Evolutionary conservation across 2,329 filamentous ascomycete species (phyloP).

Genomic region (Chrysoporthe austroafricana): DNA sequence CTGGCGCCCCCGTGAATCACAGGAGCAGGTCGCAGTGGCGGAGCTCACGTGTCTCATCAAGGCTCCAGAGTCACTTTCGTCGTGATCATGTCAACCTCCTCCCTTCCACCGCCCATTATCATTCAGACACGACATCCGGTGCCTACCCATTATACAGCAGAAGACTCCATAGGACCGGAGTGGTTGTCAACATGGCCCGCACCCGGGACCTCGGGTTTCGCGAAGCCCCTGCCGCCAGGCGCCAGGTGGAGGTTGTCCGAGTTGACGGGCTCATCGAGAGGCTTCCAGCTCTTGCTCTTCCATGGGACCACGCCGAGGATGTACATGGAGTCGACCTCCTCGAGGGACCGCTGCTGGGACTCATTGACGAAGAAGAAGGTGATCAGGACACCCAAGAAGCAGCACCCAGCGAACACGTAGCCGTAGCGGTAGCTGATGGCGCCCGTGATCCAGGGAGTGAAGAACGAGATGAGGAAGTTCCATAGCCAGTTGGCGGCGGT

Average conservation of each 20-base stretch:
- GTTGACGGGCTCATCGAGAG: constrained; percentile 30
- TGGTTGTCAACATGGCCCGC: constrained; percentile 25
- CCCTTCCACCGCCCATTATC: background rate
- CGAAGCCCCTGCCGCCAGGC: constrained; percentile 24
- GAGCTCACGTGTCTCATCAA: background rate
- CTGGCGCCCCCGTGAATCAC: background rate
- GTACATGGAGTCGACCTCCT: constrained; percentile 71
- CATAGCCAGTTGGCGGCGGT: constrained; percentile 59
- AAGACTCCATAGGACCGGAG: constrained; percentile 15
- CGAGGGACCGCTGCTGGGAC: constrained; percentile 63
- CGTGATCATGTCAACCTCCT: background rate
- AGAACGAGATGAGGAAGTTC: constrained; percentile 68
- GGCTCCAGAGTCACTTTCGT: background rate
- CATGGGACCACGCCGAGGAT: constrained; percentile 60
- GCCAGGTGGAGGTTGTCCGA: constrained; percentile 28
- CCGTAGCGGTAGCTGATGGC: constrained; percentile 66
- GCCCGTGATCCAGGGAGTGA: constrained; percentile 68
- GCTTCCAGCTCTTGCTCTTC: constrained; percentile 54
- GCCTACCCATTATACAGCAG: constrained; percentile 11
- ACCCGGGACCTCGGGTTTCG: constrained; percentile 22
- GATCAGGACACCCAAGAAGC: constrained; percentile 58
- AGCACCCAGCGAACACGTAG: constrained; percentile 67
- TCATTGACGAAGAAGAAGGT: constrained; percentile 72
- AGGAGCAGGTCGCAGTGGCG: background rate
- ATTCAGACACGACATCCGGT: background rate